Base-by-base conservation (phyloP, 1,284 basidiomycete species). In the Lentinula novae-zelandiae region DNA sequence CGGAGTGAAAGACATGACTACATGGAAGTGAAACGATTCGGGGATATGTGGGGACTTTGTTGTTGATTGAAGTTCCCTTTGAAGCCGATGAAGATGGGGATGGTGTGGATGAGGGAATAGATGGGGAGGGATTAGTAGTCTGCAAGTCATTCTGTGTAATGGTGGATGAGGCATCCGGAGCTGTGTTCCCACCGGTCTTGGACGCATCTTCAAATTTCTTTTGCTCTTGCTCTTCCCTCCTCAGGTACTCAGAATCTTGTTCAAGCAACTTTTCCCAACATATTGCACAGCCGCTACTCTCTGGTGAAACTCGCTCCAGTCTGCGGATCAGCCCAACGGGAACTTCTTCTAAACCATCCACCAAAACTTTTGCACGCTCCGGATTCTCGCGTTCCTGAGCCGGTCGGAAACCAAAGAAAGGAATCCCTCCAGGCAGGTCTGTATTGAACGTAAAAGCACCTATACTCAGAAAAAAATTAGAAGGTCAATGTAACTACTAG, bases 1-100 rank as follows among this genome's bases (percentile, higher is more conserved):
- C 77, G 2, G 86, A 81, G 67, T 92, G 89, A 75, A 92, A 92
- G 53, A 89, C 83, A 70, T 92, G 89, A 10, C 88, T 82, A 68
- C 89, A 92, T 3, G 89, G 89, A 17, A 92, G 80, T 3, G 83
- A 75, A 40, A 91, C 83, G 58, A 91, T 79, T 10, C 60, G 60
- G 33, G 60, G 60, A 38, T 57, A 50, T 36, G 57, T 61, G 6
- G 60, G 54, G 66, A 76, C 77, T 20, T 53, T 53, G n/a, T 40
- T 53, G 15, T 55, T 54, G 17, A 22, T 27, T 1, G 46, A 17
- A 17, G 34, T 9, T 13, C 17, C 34, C 15, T 53, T 15, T n/a
- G 59, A 50, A 7, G 72, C 69, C 5, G 70, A 64, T 46, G 69
- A 53, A 46, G 62, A 58, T 33, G 60, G 50, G 9, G 66, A 54